Evolutionary conservation across 805 yeast genomes (phyloP), one percentile per base, ranked within the genome.

Genomic region (Candida odintsovae): DNA sequence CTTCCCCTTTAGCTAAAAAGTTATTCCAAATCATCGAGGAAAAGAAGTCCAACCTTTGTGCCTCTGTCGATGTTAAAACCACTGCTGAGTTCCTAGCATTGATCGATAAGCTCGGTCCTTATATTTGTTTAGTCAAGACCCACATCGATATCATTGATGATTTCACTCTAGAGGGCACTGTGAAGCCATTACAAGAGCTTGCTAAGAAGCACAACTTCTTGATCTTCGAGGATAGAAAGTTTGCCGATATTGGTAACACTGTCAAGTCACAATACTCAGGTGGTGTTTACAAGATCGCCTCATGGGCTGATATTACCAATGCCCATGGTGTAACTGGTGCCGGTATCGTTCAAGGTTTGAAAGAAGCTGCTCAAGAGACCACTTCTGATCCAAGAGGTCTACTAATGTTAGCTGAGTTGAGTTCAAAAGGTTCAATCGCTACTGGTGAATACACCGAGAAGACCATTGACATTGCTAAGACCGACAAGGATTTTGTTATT

Each of bases 171-270:
- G 96, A 88, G 45, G 77, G 75, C 1, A 90, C 97, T 0, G 77
- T 92, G 25, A 66, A 67, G 7, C 97, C 98, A 1, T 70, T 94
- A 51, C 67, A 83, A 49, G 79, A 63, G 45, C 71, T 94, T 28
- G 79, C 97, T 19, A 70, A 78, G 56, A 89, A 90, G 61, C 92
- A 90, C 70, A 80, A 85, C 53, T 94, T 94, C 61, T 69, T 94
- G 74, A 84, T 94, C 54, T 94, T 94, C 63, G 99, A 94, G 69
- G 99, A 94, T 69, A 78, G 99, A 53, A 94, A 94, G 69, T 94
- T 94, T 67, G 99, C 99, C 21, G 99, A 94, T 66, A 94, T 94
- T 57, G 99, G 99, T 16, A 89, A 90, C 62, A 94, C 99, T 1
- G 99, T 94, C 45, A 90, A 92, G 69, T 78, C 88, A 40, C 99